Base-by-base conservation (phyloP, 1,139 yeast genomes). In the Insectozyma bohioensis region DNA sequence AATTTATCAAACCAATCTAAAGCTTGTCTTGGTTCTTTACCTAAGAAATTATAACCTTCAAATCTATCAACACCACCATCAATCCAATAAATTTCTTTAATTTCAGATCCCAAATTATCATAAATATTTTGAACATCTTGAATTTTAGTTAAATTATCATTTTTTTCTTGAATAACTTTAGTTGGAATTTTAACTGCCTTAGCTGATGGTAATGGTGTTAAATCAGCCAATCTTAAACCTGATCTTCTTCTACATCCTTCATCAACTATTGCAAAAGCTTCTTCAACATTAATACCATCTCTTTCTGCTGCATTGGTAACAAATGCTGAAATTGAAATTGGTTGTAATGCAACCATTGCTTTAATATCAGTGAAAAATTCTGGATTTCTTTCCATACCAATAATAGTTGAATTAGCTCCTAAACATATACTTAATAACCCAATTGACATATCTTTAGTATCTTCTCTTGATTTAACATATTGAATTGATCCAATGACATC, bases 401-500 rank as follows among this genome's bases (percentile, higher is more conserved):
- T 3, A 16, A 22, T 16, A 11, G 26, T 28, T 4, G 31, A 28
- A 23, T 28, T 28, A 7, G 26, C 26, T 22, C 31, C 31, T 24
- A 28, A 28, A 13, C 31, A 28, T 12, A 28, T 28, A 23, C 31
- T 28, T 22, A 28, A 28, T 13, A 28, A 22, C 4, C 26, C 26
- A 16, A 21, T 13, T 5, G 10, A 15, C 31, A 28, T 22, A 16
- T 28, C 9, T 14, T 22, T 28, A 9, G 26, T 22, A n/a, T 28
- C 31, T 18, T 11, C 9, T 17, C 31, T 23, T 6, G 23, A 23
- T 9, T 28, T 28, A 13, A 17, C 31, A 23, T 28, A 22, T 17
- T 28, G 13, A 17, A 28, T 20, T 11, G 30, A 28, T 6, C 30
- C 30, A 20, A 28, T 28, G 5, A 28, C 30, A 21, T 28, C 30